Base-by-base conservation (phyloP, 148 eudicot genomes). In the Nepenthes gracilis region DNA sequence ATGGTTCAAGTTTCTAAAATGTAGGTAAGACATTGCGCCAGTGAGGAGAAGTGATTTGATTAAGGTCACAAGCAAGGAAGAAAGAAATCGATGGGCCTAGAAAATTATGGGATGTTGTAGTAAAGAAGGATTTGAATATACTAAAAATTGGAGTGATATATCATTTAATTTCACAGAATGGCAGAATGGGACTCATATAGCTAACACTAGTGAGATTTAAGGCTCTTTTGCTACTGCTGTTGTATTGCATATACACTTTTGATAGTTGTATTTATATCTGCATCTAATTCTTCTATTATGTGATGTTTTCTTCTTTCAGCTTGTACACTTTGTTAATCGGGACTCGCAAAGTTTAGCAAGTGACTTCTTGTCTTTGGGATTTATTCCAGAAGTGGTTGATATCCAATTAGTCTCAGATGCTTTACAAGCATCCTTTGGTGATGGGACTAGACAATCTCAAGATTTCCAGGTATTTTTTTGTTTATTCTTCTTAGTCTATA, bases 251-350 rank as follows among this genome's bases (percentile, higher is more conserved):
- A 49, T 10, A 3, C 9, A 7, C 47, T 51, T 37, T 9, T 51
- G 6, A 40, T 13, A 9, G 5, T 37, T 37, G n/a, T 34, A 43
- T 13, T 5, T 47, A 1, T 33, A 2, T 43, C 40, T 38, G 54
- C 35, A 36, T 58, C 49, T 32, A 6, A 15, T 48, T 38, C 45
- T 62, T 15, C 40, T 40, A 9, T 15, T 36, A 36, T 55, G 36
- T n/a, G 51, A 10, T 10, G 9, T 45, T 63, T 49, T 8, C 14
- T 65, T 69, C 11, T 71, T 81, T 69, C 91, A 93, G 98, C 88
- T 93, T 69, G 98, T 93, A 80, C 98, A 93, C 85, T 93, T 93
- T 67, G 98, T 93, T 40, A 93, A 93, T 66, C 98, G 96, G 60
- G 98, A 93, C 67, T 89, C 98, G 63, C 62, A 84, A 75, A 87